These are phyloP conservation scores for Metschnikowia cubensis DNA, from an alignment of 805 yeast genomes.

Conservation along the genomic window DNA sequence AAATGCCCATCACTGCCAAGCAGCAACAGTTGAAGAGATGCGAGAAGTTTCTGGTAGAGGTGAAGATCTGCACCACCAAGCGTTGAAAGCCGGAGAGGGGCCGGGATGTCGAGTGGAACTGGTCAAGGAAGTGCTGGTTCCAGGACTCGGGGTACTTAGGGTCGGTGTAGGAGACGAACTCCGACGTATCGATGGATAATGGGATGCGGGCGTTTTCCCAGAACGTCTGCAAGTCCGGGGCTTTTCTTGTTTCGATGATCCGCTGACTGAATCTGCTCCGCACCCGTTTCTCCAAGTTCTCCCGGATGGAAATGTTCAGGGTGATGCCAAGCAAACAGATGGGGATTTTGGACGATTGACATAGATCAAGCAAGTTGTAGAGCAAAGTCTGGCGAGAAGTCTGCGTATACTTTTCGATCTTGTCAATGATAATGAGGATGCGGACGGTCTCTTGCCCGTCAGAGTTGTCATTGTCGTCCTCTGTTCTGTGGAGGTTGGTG, in stretches of 20 bases:
- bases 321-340: constrained; percentile 80
- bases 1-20: constrained; percentile 38
- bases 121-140: constrained; percentile 38
- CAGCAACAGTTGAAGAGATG: constrained; percentile 42
- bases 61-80: constrained; percentile 39
- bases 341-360: constrained; percentile 67
- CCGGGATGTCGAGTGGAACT: constrained; percentile 7
- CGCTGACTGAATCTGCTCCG: constrained; percentile 85
- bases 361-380: constrained; percentile 83
- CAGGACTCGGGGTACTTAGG: constrained; percentile 32
- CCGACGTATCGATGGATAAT: constrained; percentile 24
- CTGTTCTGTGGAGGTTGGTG: constrained; percentile 15
- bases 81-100: constrained; percentile 10
- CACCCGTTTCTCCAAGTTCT: constrained; percentile 85
- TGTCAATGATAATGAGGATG: constrained; percentile 77
- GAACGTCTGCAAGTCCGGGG: constrained; percentile 47
- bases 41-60: constrained; percentile 56
- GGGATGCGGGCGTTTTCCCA: constrained; percentile 43
- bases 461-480: neutral
- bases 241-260: constrained; percentile 55
- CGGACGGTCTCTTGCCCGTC: constrained; percentile 36
- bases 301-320: constrained; percentile 70
- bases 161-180: constrained; percentile 17
- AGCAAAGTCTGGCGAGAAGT: constrained; percentile 75
- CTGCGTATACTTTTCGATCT: constrained; percentile 73